phyloP scores from a whole-genome alignment of 2,329 filamentous ascomycete species.

The Chaetomium sp. region DNA sequence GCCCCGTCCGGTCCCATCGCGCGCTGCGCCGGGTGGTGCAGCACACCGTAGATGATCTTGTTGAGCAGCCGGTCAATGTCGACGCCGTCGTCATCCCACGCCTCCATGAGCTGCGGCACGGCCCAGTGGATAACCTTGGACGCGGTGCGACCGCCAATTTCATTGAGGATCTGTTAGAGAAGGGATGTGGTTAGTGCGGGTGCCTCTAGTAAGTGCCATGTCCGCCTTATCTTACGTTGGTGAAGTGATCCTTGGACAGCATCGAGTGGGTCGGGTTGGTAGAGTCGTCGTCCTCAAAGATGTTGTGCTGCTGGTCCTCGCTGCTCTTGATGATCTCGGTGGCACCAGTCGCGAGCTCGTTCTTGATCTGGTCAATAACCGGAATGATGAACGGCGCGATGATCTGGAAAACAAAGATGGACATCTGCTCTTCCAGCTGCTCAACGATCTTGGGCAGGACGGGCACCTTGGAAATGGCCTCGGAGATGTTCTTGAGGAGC shows the following conservation, averaged over 20 bases:
- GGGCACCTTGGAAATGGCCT: slow-evolving; percentile 82
- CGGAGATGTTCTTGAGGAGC: slow-evolving; percentile 75
- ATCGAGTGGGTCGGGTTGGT: slow-evolving; percentile 91
- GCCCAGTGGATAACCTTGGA: slow-evolving; percentile 79
- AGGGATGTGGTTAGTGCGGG: slow-evolving; percentile 6
- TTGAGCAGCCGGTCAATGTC: slow-evolving; percentile 72
- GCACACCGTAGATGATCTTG: slow-evolving; percentile 77
- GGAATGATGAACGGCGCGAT: slow-evolving; percentile 87
- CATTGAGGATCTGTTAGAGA: slow-evolving; percentile 65
- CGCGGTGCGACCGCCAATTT: slow-evolving; percentile 81
- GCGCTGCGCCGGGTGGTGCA: slow-evolving; percentile 85
- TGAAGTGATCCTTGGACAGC: slow-evolving; percentile 95
- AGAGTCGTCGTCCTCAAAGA: slow-evolving; percentile 77
- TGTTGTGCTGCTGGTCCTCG: slow-evolving; percentile 79
- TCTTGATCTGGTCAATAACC: slow-evolving; percentile 83
- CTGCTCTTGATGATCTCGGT: slow-evolving; percentile 86
- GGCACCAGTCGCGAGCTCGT: slow-evolving; percentile 82
- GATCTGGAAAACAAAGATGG: slow-evolving; percentile 86
- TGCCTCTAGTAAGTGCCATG: too few species aligned
- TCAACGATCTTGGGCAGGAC: slow-evolving; percentile 83
- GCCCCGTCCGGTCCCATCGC: slow-evolving; percentile 69
- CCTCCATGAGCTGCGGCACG: slow-evolving; percentile 84
- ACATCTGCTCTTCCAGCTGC: slow-evolving; percentile 83
- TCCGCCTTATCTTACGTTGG: slow-evolving; percentile 58
- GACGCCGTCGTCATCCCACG: slow-evolving; percentile 76